Evolutionary conservation across 352 stramenopile genomes (phyloP).

Genomic region (Pythium inflatum): DNA sequence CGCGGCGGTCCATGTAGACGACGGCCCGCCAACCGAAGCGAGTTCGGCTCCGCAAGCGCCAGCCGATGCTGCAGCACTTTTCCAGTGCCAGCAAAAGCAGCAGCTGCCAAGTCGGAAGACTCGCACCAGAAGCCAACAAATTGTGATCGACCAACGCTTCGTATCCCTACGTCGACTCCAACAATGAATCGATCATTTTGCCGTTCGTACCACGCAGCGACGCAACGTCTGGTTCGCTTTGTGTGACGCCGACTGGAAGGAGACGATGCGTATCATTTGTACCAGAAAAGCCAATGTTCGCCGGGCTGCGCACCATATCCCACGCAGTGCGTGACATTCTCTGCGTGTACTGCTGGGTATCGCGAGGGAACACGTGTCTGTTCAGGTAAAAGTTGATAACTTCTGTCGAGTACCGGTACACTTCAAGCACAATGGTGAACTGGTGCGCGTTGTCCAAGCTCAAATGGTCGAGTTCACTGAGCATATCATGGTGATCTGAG

Average conservation of each 20-base stretch:
- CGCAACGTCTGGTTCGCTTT: slow-evolving; percentile 58
- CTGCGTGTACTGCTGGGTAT: slow-evolving; percentile 82
- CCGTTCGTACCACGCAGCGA: slow-evolving; percentile 77
- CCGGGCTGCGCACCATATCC: slow-evolving; percentile 71
- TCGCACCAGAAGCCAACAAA: neutral
- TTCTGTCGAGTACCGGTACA: slow-evolving; percentile 66
- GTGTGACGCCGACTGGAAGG: slow-evolving; percentile 68
- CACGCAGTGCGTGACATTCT: slow-evolving; percentile 76
- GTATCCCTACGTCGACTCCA: slow-evolving; percentile 44
- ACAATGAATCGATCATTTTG: slow-evolving; percentile 84
- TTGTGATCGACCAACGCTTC: neutral
- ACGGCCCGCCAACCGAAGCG: no score
- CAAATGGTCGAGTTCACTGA: slow-evolving; percentile 70
- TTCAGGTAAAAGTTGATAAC: slow-evolving; percentile 89
- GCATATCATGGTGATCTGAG: slow-evolving; percentile 30
- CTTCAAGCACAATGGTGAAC: slow-evolving; percentile 49
- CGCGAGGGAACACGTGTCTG: slow-evolving; percentile 75
- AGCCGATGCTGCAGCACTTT: neutral
- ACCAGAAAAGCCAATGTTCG: slow-evolving; percentile 85
- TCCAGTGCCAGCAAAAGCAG: neutral
- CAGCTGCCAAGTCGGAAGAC: neutral
- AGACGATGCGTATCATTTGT: slow-evolving; percentile 90
- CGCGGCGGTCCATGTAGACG: no score
- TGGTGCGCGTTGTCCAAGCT: slow-evolving; percentile 73
- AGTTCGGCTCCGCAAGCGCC: no score